Percentiles rank a stretch among this genome's conserved stretches.
These are phyloP conservation scores for Kwoniella dejecticola DNA, from an alignment of 768 basidiomycete species.

Conservation along the genomic window DNA sequence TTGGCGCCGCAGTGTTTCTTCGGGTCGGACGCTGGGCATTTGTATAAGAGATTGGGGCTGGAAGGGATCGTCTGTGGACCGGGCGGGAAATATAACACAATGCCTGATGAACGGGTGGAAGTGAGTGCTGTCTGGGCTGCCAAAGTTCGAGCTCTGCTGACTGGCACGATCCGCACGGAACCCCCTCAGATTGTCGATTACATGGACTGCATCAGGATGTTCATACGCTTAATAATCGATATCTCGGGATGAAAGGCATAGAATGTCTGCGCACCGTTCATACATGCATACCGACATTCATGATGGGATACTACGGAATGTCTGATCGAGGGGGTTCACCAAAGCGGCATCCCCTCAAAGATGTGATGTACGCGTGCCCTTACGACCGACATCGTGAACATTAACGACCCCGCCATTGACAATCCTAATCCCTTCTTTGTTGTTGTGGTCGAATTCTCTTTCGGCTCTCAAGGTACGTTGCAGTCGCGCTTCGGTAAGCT, in stretches of 20 bases:
- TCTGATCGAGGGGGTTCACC: too few relatives aligned
- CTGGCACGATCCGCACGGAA: neutral
- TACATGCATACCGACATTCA: too few relatives aligned
- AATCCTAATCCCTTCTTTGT: too few relatives aligned
- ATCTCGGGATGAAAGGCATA: constrained; percentile 10
- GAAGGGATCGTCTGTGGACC: constrained; percentile 28
- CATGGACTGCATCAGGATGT: constrained; percentile 26
- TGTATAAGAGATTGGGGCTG: constrained; percentile 15
- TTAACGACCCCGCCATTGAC: too few relatives aligned
- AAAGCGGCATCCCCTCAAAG: too few relatives aligned
- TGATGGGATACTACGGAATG: too few relatives aligned
- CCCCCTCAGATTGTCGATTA: constrained; percentile 25
- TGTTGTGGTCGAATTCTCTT: too few relatives aligned
- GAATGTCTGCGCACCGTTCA: neutral
- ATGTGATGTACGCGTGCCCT: too few relatives aligned
- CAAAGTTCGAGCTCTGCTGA: neutral
- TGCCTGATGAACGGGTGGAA: constrained; percentile 28
- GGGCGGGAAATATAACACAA: constrained; percentile 28
- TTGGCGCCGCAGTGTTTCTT: constrained; percentile 21
- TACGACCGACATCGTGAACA: too few relatives aligned
- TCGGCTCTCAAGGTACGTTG: too few relatives aligned
- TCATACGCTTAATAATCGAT: constrained; percentile 24
- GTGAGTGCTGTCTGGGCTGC: neutral
- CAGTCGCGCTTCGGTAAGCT: too few relatives aligned
- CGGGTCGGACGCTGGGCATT: constrained; percentile 20